Conservation (phyloP, 345 rosid species). For the Psidium guajava region DNA sequence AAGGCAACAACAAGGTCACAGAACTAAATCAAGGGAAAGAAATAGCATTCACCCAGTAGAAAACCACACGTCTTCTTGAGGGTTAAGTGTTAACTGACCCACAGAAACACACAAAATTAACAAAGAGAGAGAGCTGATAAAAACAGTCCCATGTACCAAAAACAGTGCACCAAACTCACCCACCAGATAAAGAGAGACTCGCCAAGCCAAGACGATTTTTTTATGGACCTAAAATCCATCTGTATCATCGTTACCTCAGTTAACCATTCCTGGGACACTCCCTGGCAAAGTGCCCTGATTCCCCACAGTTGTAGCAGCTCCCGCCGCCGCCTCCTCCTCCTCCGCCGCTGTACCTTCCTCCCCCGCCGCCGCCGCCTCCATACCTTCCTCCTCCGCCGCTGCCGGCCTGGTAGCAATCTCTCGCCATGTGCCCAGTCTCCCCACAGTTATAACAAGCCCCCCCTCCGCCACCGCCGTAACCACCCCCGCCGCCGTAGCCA, state of each 20-base stretch:
- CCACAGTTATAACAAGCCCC: slow-evolving; percentile 41
- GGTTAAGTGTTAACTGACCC: not conserved
- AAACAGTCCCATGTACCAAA: not conserved
- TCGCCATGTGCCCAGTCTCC: slow-evolving; percentile 35
- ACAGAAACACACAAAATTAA: not conserved
- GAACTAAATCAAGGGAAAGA: not conserved
- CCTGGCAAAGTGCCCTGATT: slow-evolving; percentile 71
- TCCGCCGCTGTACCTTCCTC: not conserved
- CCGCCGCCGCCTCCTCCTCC: slow-evolving; percentile 22
- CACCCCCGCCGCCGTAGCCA: slow-evolving; percentile 28
- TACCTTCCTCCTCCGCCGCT: slow-evolving; percentile 18
- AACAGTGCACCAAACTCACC: not conserved
- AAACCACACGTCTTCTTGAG: not conserved
- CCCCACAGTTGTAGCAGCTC: slow-evolving; percentile 70
- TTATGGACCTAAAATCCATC: not conserved
- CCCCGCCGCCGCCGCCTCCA: slow-evolving; percentile 17
- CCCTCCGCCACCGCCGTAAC: slow-evolving; percentile 15
- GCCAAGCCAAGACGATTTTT: not conserved
- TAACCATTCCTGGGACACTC: slow-evolving; percentile 61
- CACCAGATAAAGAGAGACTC: not conserved
- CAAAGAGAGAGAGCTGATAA: not conserved
- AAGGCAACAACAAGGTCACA: not conserved
- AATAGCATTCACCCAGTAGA: not conserved
- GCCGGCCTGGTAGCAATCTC: slow-evolving; percentile 33
- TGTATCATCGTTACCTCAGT: slow-evolving; percentile 4